Base-by-base conservation (phyloP, 2,329 filamentous ascomycete species). In the Cladophialophora carrionii region DNA sequence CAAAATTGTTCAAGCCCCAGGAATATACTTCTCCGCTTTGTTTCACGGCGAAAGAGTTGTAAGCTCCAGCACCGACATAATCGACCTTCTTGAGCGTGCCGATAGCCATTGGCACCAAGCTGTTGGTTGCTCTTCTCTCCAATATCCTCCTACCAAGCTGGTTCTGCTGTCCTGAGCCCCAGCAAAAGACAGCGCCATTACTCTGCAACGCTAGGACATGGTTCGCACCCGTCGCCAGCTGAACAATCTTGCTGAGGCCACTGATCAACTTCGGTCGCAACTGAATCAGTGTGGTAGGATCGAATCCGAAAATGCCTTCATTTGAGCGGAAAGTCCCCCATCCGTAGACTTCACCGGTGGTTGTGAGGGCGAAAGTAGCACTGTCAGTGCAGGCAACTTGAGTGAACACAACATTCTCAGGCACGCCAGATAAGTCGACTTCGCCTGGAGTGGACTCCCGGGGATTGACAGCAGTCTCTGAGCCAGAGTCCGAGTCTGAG, bases 1-100 rank as follows among this genome's bases (percentile, higher is more conserved):
- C 90, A 76, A 90, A 96, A 78, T 90, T 92, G 83, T 96, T 96
- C 32, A 94, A 81, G 26, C 92, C 92, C 91, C 92, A 96, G 0
- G 88, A 85, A 78, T 87, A 95, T 34, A 94, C 88, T 32, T 85
- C 83, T 46, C 88, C 88, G 67, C 87, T 84, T 54, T 68, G 62
- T 71, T 85, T 84, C 56, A 92, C 84, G 57, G 89, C 89, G 72
- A 96, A 94, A 71, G 88, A 90, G 80, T 96, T 91, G 78, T 93
- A 94, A 14, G 88, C 86, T 52, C 92, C 92, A 61, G 87, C 88
- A 31, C 85, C 84, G 64, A 90, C 84, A 78, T 80, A 80, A 53
- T 88, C 83, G 65, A 79, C 78, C 68, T 81, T 80, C 70, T 79
- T 81, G 43, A 82, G 80, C 37, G 87, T 79, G 51, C 83, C 82